Conservation (phyloP, 306 rosid species). For the Lathyrus tuberosus region DNA sequence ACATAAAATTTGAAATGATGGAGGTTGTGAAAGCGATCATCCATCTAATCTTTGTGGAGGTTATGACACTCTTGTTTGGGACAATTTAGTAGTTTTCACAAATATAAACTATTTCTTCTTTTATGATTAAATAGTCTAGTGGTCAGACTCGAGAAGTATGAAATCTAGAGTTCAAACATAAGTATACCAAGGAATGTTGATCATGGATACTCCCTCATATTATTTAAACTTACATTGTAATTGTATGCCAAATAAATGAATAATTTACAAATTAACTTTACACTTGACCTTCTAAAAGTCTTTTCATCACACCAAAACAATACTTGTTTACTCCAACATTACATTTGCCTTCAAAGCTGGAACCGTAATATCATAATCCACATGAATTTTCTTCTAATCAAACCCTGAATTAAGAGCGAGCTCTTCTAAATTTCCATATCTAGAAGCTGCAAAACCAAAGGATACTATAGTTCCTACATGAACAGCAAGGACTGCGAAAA, state of each 20-base stretch:
- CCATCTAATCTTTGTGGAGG: too few relatives aligned
- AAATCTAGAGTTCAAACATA: too few relatives aligned
- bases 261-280: neutral
- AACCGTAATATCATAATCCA: slow-evolving; percentile 6
- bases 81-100: too few relatives aligned
- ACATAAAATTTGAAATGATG: too few relatives aligned
- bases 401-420: slow-evolving; percentile 38
- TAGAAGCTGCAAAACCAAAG: slow-evolving; percentile 60
- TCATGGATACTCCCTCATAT: neutral
- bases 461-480: slow-evolving; percentile 60
- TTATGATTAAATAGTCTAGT: too few relatives aligned
- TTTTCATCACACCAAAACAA: neutral
- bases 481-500: slow-evolving; percentile 54
- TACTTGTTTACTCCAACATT: slow-evolving; percentile 2
- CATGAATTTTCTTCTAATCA: slow-evolving; percentile 42
- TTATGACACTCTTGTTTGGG: too few relatives aligned
- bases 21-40: too few relatives aligned
- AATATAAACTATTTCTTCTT: too few relatives aligned
- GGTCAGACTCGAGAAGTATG: too few relatives aligned
- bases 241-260: neutral
- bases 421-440: slow-evolving; percentile 47
- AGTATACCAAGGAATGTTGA: too few relatives aligned
- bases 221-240: neutral
- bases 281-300: neutral
- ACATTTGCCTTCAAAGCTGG: slow-evolving; percentile 19